Evolutionary conservation across 768 basidiomycete genomes (phyloP), one percentile per base, ranked within the genome.

Genomic region (Cyclocybe aegerita): DNA sequence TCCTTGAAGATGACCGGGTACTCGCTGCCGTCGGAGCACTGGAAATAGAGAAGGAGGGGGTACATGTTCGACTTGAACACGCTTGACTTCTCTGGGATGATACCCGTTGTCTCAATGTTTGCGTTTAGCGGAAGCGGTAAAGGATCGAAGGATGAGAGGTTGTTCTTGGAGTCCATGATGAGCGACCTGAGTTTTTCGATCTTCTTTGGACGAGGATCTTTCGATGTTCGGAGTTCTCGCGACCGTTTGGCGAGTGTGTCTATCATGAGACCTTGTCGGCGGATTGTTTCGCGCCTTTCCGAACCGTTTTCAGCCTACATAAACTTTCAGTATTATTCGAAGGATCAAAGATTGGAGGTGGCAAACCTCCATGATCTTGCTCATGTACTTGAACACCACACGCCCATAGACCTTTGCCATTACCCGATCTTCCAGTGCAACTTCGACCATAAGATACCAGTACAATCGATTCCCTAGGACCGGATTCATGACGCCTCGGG

Each of bases 1-100:
- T 98, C 95, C 70, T 98, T 99, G 79, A 98, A 98, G 53, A 99
- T 98, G 45, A 98, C 81, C 0, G 95, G 90, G 67, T 89, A 98
- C 63, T 94, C 90, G 11, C 83, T 79, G 8, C 90, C 86, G 49
- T 92, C 88, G 8, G 83, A 75, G 58, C 90, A 89, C 59, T 91
- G 86, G 68, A 98, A 96, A 67, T 89, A 93, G 12, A 99, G 76
- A 14, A 96, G 76, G 46, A 99, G 77, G 0, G 97, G 97, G 60
- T 85, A 93, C 47, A 98, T 84, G 64, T 95, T 98, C 39, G 94
- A 97, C 66, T 98, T 99, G 81, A 99, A 98, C 33, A 98, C 88
- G 12, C 88, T 90, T 0, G 93, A 96, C 63, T 93, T 92, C 48
- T 98, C 95, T 1, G 95, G 74, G 42, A 86, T 84, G 62, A 98